Evolutionary conservation across 495 filamentous ascomycete species (phyloP).

Genomic region (Penicilliopsis zonata): DNA sequence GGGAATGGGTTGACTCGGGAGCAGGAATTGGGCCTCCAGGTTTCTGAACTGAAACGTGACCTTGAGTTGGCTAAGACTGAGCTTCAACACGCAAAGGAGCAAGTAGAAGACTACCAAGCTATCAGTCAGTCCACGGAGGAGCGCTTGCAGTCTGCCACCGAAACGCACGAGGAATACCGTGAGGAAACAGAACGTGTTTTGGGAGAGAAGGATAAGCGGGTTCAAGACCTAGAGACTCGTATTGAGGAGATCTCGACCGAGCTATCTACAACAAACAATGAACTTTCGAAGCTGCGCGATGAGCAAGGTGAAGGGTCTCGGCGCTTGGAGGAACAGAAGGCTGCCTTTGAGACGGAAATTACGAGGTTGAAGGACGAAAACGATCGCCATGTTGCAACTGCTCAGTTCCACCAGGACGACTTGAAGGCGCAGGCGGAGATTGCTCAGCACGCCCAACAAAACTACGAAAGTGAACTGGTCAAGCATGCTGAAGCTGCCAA

Average conservation of each 20-base stretch:
- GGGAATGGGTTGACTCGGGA: slow-evolving; percentile 54
- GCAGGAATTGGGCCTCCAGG: slow-evolving; percentile 71
- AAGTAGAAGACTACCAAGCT: slow-evolving; percentile 78
- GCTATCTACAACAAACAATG: slow-evolving; percentile 63
- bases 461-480: slow-evolving; percentile 86
- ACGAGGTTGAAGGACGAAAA: slow-evolving; percentile 75
- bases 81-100: slow-evolving; percentile 62
- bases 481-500: slow-evolving; percentile 91
- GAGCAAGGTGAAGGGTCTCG: slow-evolving; percentile 63
- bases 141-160: slow-evolving; percentile 64
- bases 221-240: slow-evolving; percentile 68
- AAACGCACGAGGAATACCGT: slow-evolving; percentile 73
- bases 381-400: slow-evolving; percentile 61
- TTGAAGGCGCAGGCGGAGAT: slow-evolving; percentile 89
- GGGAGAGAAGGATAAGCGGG: slow-evolving; percentile 59
- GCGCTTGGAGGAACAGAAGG: slow-evolving; percentile 68
- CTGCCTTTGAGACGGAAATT: slow-evolving; percentile 59
- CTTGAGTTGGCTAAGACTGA: slow-evolving; percentile 65
- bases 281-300: slow-evolving; percentile 65
- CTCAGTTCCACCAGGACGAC: slow-evolving; percentile 78
- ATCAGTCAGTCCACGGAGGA: slow-evolving; percentile 86
- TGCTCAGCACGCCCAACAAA: slow-evolving; percentile 80
- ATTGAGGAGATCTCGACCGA: slow-evolving; percentile 73
- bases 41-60: slow-evolving; percentile 71
- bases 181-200: slow-evolving; percentile 68